Evolutionary conservation across 148 eudicot species (phyloP).

Genomic region (Chenopodium suecicum): DNA sequence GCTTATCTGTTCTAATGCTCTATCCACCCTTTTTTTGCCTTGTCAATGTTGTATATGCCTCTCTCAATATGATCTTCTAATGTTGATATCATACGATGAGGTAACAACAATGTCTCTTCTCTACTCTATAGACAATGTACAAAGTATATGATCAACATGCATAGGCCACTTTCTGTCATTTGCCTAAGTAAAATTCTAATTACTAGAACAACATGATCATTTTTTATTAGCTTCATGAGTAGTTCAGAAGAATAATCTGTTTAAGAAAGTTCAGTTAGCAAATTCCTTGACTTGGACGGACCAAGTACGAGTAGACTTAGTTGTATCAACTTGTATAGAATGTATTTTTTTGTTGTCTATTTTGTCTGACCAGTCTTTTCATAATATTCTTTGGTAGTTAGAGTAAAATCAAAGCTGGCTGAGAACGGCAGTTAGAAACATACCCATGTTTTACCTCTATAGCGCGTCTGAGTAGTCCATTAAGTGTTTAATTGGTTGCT

Average conservation of each 20-base stretch:
- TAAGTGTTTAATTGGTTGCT: not conserved
- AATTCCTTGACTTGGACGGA: not conserved
- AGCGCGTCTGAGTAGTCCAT: not conserved
- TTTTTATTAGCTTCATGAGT: not conserved
- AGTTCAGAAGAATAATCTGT: not conserved
- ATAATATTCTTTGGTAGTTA: not conserved
- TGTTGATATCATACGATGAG: not conserved
- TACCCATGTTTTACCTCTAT: not conserved
- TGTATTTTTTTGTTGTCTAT: not conserved
- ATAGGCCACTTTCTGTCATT: not conserved
- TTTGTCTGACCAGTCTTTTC: not conserved
- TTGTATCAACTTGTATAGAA: not conserved
- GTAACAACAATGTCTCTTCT: not conserved
- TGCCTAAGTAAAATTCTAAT: not conserved
- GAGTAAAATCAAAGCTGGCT: not conserved
- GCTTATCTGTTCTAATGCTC: not conserved
- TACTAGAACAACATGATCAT: not conserved
- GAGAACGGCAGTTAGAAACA: not conserved
- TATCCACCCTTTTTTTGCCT: not conserved
- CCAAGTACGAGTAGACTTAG: constrained; percentile 2
- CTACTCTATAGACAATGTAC: not conserved
- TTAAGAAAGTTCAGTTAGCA: not conserved
- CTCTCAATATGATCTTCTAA: constrained; percentile 3
- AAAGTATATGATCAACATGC: not conserved
- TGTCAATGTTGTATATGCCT: not conserved